A percentile compares a stretch with the other conserved stretches of the same genome.
Evolutionary conservation across 2,329 filamentous ascomycete species (phyloP).

Genomic region (Trichoderma breve): DNA sequence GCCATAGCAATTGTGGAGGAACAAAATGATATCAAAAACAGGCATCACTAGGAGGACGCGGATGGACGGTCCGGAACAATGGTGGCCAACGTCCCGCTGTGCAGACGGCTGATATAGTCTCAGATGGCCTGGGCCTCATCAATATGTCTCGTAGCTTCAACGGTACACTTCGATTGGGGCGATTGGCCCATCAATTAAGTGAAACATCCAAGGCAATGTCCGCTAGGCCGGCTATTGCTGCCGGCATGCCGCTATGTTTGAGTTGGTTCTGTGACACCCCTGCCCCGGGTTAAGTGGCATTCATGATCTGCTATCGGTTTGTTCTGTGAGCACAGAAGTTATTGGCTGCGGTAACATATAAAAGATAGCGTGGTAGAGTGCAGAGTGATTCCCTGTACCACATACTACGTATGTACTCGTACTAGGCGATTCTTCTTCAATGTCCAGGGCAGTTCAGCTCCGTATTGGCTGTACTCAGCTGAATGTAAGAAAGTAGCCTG

Average conservation of each 20-base stretch:
- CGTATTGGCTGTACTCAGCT: neutral
- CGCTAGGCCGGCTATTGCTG: neutral
- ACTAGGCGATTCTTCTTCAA: neutral
- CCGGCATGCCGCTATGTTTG: neutral
- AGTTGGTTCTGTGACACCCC: neutral
- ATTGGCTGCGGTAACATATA: neutral
- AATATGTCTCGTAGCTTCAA: neutral
- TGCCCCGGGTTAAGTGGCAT: neutral
- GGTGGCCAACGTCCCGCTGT: neutral
- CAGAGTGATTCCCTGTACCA: neutral
- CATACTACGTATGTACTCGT: neutral
- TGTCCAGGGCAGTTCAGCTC: neutral
- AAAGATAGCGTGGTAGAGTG: neutral
- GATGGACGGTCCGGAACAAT: constrained; percentile 14
- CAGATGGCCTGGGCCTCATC: neutral
- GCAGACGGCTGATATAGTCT: neutral
- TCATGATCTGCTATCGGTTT: neutral
- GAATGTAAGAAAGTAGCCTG: neutral
- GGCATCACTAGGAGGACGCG: neutral
- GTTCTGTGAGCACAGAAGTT: neutral
- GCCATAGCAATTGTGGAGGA: neutral
- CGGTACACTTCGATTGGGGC: neutral
- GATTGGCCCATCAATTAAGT: neutral
- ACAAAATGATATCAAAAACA: neutral
- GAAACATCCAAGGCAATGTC: neutral